Percentiles rank a stretch among this genome's conserved stretches.
Conservation (phyloP, 805 yeast genomes). For the Kazachstania africana region DNA sequence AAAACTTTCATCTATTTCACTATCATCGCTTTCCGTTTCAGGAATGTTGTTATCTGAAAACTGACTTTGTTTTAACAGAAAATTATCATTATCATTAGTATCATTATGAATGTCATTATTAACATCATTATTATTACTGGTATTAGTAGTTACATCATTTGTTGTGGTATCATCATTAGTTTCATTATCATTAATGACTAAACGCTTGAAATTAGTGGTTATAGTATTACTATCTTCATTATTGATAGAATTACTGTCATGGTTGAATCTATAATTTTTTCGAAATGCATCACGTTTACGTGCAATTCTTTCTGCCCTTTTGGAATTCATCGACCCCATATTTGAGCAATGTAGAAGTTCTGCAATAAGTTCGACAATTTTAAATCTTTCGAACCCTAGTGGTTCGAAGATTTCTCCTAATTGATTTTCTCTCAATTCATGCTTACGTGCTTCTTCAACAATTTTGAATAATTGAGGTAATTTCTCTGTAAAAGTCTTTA, state of each 20-base stretch:
- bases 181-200: background rate
- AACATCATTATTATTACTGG: background rate
- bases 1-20: slow-evolving; percentile 24
- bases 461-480: slow-evolving; percentile 25
- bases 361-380: slow-evolving; percentile 82
- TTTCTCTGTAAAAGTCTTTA: slow-evolving; percentile 55
- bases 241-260: background rate
- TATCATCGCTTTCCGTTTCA: slow-evolving; percentile 50
- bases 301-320: slow-evolving; percentile 55
- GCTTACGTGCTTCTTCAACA: slow-evolving; percentile 9
- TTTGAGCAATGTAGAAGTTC: slow-evolving; percentile 91
- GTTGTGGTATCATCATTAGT: background rate
- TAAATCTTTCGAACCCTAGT: slow-evolving; percentile 81
- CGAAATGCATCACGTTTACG: slow-evolving; percentile 60
- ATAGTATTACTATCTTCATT: slow-evolving; percentile 1
- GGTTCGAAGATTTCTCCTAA: slow-evolving; percentile 53
- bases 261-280: slow-evolving; percentile 7
- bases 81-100: slow-evolving; percentile 22
- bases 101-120: slow-evolving; percentile 1
- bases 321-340: slow-evolving; percentile 80
- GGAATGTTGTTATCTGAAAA: too few relatives aligned
- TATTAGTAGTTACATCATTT: slow-evolving; percentile 1
- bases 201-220: too few relatives aligned
- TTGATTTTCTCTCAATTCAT: slow-evolving; percentile 40
- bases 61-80: slow-evolving; percentile 1